A percentile compares a stretch with the other conserved stretches of the same genome.
Conservation (phyloP, 2,329 filamentous ascomycete genomes). For the Cladosporium sp. region DNA sequence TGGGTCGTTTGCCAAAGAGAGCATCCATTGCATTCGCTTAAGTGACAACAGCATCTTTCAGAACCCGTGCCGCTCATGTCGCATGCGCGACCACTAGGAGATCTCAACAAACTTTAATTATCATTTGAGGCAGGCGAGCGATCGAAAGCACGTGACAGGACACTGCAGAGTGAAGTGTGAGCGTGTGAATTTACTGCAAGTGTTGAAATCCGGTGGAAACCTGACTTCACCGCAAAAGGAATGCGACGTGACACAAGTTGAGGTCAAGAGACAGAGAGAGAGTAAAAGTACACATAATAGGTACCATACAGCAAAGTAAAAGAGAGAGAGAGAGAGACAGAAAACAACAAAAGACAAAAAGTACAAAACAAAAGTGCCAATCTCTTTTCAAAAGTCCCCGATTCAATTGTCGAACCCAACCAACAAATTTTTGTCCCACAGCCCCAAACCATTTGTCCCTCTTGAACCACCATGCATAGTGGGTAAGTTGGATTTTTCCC, state of each 20-base stretch:
- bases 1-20: no score
- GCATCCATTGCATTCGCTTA: no score
- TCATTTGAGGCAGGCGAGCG: no score
- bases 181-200: background rate
- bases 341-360: background rate
- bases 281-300: background rate
- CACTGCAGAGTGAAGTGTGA: background rate
- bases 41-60: no score
- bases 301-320: background rate
- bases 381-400: background rate
- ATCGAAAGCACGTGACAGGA: no score
- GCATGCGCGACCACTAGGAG: no score
- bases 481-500: background rate
- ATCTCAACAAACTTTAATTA: no score
- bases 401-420: conserved; percentile 7
- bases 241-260: no score
- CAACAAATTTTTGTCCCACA: background rate
- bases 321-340: background rate
- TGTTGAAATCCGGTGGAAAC: background rate
- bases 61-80: no score
- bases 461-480: background rate
- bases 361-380: background rate
- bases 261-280: background rate
- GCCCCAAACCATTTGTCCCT: conserved; percentile 4
- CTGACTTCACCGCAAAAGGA: no score